A percentile compares a stretch with the other conserved stretches of the same genome.
Conservation (phyloP, 305 asterid species). For the Solanum hybrid region DNA sequence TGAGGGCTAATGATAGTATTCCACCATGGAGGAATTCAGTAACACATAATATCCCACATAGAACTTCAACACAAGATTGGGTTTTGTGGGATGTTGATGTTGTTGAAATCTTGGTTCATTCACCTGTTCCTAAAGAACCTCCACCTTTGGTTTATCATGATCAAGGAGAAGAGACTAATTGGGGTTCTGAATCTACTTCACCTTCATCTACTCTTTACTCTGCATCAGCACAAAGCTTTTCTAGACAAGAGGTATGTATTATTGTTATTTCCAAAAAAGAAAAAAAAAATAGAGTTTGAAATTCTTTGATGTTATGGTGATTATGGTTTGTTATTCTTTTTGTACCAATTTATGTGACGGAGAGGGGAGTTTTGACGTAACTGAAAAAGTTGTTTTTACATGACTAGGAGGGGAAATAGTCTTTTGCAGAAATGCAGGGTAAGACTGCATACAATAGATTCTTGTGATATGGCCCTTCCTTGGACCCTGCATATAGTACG, state of each 20-base stretch:
- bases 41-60: conserved; percentile 32
- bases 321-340: not conserved
- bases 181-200: not conserved
- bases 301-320: not conserved
- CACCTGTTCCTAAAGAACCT: conserved; percentile 5
- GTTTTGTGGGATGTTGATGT: conserved; percentile 47
- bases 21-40: conserved; percentile 48
- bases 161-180: not conserved
- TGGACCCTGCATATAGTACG: not conserved
- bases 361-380: not conserved
- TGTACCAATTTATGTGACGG: not conserved
- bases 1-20: conserved; percentile 41
- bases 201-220: not conserved
- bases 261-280: not conserved
- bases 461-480: not conserved
- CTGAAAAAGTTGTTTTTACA: no score
- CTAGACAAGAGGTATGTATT: conserved; percentile 12
- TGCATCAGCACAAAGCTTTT: not conserved
- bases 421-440: not conserved
- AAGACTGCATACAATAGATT: not conserved
- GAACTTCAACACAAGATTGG: conserved; percentile 22
- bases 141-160: conserved; percentile 4
- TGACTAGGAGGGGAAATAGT: not conserved
- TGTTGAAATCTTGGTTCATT: conserved; percentile 11
- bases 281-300: not conserved